Base-by-base conservation (phyloP, 2,329 filamentous ascomycete species). In the Hypoxylon sp. region DNA sequence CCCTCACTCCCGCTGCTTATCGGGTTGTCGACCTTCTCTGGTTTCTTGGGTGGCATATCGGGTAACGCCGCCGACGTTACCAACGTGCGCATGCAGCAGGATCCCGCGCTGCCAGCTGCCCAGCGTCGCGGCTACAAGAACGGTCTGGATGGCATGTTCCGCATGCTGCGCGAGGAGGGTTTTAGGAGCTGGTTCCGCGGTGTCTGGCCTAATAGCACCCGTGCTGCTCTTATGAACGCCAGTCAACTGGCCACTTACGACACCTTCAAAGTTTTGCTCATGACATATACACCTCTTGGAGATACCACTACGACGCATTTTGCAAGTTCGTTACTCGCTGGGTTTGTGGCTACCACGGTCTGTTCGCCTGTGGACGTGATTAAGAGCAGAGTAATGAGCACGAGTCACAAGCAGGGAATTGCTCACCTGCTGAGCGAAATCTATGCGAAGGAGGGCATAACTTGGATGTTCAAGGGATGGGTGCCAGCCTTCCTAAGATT, bases 81-180 rank as follows among this genome's bases (percentile, higher is more conserved):
- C 66, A 99, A 99, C 73, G 94, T 99, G 38, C 90, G 94, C 61
- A 99, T 99, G 94, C 94, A 99, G 75, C 90, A 96, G 73, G 94
- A 87, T 67, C 87, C 89, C 2, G 85, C 91, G 0, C 83, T 97
- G 1, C 89, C 91, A 0, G 66, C 75, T 1, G 80, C 80, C 4
- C 77, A 95, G 66, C 85, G 90, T 36, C 83, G 93, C 48, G 94
- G 96, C 72, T 99, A 99, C 76, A 87, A 85, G 58, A 83, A 97
- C 71, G 94, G 92, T 2, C 71, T 97, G 36, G 87, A 97, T 68
- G 94, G 94, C 19, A 78, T 97, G 64, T 74, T 89, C 17, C 86
- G 90, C 59, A 96, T 97, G 90, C 81, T 87, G n/a, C 82, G 87
- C 47, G 85, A 91, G 60, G 94, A 99, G 73, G 94, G 94, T 2